phyloP scores from a whole-genome alignment of 257 asterid genomes.

The Nicotiana undulata region DNA sequence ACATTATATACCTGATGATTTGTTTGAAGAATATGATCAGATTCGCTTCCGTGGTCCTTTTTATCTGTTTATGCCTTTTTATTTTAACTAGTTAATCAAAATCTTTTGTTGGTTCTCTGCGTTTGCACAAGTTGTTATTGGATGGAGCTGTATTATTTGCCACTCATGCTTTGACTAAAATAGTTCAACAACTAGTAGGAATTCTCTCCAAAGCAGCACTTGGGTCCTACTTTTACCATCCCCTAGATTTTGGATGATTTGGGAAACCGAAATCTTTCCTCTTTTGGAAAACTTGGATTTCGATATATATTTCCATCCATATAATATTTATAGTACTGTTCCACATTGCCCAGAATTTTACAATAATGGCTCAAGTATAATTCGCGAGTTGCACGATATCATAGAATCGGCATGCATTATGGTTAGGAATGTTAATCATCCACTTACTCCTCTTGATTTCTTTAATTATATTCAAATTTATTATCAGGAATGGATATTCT shows the following conservation, averaged over 20 bases:
- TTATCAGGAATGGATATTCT: neutral
- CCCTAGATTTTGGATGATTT: neutral
- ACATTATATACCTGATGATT: slow-evolving; percentile 18
- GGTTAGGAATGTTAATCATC: neutral
- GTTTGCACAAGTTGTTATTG: slow-evolving; percentile 13
- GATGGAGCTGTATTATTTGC: slow-evolving; percentile 11
- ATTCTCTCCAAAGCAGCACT: neutral
- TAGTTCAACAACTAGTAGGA: slow-evolving; percentile 5
- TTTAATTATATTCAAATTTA: neutral
- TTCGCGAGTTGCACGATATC: neutral
- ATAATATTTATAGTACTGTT: too few relatives aligned
- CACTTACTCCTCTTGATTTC: neutral
- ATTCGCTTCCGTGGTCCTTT: slow-evolving; percentile 31
- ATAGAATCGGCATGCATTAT: neutral
- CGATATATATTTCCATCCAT: neutral
- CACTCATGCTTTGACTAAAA: slow-evolving; percentile 33
- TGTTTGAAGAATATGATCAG: slow-evolving; percentile 24
- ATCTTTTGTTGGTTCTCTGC: slow-evolving; percentile 8
- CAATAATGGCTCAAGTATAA: neutral
- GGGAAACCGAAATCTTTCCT: slow-evolving; percentile 18
- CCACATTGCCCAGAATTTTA: neutral
- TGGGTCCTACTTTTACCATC: neutral
- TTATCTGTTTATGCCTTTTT: neutral
- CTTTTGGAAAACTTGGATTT: slow-evolving; percentile 12
- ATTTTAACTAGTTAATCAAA: neutral